Percentiles rank a stretch among this genome's conserved stretches.
phyloP scores from a whole-genome alignment of 2,329 filamentous ascomycete species.

The Pezicula radicicola region DNA sequence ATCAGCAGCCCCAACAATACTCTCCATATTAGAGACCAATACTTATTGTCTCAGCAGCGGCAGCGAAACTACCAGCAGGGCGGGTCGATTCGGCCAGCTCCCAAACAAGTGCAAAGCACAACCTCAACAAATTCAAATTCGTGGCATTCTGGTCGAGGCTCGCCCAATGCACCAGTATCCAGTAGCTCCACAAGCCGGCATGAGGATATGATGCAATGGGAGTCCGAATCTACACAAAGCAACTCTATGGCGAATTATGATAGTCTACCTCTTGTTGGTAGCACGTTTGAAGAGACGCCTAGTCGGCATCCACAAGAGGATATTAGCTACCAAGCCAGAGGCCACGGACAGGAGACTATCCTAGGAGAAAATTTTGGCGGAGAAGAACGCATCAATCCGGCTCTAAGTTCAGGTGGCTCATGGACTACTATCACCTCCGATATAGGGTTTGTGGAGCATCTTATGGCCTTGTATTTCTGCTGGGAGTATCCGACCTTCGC shows the following conservation, averaged over 20 bases:
- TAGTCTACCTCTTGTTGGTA: constrained; percentile 42
- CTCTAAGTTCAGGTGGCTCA: constrained; percentile 65
- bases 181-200: no score
- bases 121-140: no score
- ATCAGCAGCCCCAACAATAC: constrained; percentile 46
- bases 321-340: constrained; percentile 36
- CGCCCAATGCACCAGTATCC: no score
- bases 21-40: constrained; percentile 41
- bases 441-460: constrained; percentile 54
- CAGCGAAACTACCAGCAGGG: background rate
- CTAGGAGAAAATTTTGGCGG: constrained; percentile 60
- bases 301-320: constrained; percentile 7
- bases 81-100: no score
- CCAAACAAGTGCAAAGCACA: no score
- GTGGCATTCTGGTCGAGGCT: no score
- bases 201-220: no score
- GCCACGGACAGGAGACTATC: constrained; percentile 40
- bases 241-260: constrained; percentile 36
- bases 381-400: constrained; percentile 67
- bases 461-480: constrained; percentile 68
- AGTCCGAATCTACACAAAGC: constrained; percentile 26
- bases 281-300: constrained; percentile 12
- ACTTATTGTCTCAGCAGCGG: background rate
- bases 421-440: constrained; percentile 65
- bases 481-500: constrained; percentile 76